Conservation (phyloP, 2,329 filamentous ascomycete species). For the Aureobasidium uvarum region DNA sequence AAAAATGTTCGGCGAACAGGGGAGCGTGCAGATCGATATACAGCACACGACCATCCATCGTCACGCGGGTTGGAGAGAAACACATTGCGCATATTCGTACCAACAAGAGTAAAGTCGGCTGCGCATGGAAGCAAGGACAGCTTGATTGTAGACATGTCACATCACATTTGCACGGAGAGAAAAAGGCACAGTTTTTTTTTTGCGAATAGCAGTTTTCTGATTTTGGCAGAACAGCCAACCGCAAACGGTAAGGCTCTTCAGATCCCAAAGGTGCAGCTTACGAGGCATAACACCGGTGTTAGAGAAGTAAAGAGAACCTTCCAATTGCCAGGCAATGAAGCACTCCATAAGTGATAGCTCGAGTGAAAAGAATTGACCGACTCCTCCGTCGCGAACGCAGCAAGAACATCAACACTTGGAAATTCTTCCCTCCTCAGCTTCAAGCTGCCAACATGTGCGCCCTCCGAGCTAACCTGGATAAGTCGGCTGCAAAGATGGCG, state of each 20-base stretch:
- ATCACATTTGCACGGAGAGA: neutral
- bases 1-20: neutral
- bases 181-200: neutral
- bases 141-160: neutral
- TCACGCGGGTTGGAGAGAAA: neutral
- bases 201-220: slow-evolving; percentile 27
- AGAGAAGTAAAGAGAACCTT: slow-evolving; percentile 5
- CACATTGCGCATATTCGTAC: no score
- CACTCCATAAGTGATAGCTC: slow-evolving; percentile 25
- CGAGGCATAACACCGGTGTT: slow-evolving; percentile 22
- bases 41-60: neutral
- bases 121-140: neutral
- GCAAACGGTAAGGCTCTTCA: slow-evolving; percentile 13
- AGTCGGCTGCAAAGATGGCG: slow-evolving; percentile 26
- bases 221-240: slow-evolving; percentile 26
- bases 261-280: slow-evolving; percentile 21
- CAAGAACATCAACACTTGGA: slow-evolving; percentile 2
- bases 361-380: slow-evolving; percentile 25
- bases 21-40: neutral
- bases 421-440: slow-evolving; percentile 17
- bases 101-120: neutral
- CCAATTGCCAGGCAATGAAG: slow-evolving; percentile 20
- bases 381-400: neutral
- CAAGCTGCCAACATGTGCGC: slow-evolving; percentile 24
- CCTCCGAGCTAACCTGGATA: slow-evolving; percentile 18